Evolutionary conservation across 2,329 filamentous ascomycete species (phyloP).

Genomic region (Paecilomyces dactylethromorphus): DNA sequence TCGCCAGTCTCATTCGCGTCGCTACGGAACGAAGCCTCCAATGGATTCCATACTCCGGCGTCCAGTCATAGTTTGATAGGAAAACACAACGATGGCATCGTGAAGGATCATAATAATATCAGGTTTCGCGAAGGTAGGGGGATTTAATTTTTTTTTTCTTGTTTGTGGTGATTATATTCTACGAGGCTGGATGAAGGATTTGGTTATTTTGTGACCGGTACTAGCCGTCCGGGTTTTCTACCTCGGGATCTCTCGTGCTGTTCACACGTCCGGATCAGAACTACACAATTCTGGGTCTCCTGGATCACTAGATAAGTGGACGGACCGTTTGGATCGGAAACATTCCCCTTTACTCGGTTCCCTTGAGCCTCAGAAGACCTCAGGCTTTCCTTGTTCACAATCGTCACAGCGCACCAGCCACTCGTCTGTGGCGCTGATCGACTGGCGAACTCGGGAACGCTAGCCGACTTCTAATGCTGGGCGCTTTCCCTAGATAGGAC

Average conservation of each 20-base stretch:
- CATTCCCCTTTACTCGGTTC: not conserved
- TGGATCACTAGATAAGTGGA: not conserved
- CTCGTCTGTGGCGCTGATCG: conserved; percentile 5
- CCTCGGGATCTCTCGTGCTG: not conserved
- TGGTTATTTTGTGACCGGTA: not conserved
- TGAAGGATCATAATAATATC: conserved; percentile 11
- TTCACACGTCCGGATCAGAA: too few relatives aligned
- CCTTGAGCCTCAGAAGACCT: not conserved
- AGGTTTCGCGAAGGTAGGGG: conserved; percentile 22
- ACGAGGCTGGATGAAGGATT: not conserved
- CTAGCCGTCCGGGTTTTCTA: not conserved
- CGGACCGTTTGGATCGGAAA: not conserved
- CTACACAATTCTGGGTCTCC: not conserved
- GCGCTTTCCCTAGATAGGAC: conserved; percentile 15
- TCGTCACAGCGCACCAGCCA: conserved; percentile 3
- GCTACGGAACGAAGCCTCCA: conserved; percentile 13
- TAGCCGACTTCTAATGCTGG: conserved; percentile 21
- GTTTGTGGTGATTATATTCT: conserved; percentile 1
- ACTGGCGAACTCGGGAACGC: conserved; percentile 25
- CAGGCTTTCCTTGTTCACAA: not conserved
- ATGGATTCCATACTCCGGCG: conserved; percentile 14
- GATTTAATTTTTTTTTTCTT: conserved; percentile 4
- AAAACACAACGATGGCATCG: conserved; percentile 12
- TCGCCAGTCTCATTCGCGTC: conserved; percentile 14
- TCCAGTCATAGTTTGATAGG: conserved; percentile 14